Percentiles rank a stretch among this genome's conserved stretches.
These are phyloP conservation scores for Cyanophora paradoxa DNA, from an alignment of 78 protist genomes.

Conservation along the genomic window DNA sequence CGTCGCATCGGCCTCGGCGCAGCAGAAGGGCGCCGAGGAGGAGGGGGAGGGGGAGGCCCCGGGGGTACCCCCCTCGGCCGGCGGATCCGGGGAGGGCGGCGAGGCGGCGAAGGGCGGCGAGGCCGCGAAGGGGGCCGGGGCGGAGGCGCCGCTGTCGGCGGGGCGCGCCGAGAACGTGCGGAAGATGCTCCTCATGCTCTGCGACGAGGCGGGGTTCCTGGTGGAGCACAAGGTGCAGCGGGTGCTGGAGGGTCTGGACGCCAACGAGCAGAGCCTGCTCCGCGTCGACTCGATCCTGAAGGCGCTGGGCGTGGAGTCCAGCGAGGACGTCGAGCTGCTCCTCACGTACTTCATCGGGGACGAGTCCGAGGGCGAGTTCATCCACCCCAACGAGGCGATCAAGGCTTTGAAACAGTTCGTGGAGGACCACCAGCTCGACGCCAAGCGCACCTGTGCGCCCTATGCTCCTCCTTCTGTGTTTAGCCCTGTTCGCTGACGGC, in stretches of 20 bases:
- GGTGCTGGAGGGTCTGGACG: neutral
- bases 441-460: neutral
- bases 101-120: neutral
- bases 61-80: neutral
- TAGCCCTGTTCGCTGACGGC: neutral
- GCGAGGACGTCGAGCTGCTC: slow-evolving; percentile 30
- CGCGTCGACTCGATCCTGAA: slow-evolving; percentile 35
- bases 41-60: neutral
- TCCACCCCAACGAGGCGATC: slow-evolving; percentile 28
- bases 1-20: too few species aligned
- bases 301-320: slow-evolving; percentile 40
- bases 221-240: slow-evolving; percentile 28
- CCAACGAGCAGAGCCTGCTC: slow-evolving; percentile 20
- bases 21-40: too few species aligned
- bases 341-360: slow-evolving; percentile 28
- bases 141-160: neutral
- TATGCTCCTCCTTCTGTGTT: neutral
- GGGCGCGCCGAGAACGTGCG: neutral
- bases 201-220: slow-evolving; percentile 37
- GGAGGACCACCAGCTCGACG: slow-evolving; percentile 13
- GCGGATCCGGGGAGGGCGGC: neutral
- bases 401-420: slow-evolving; percentile 25
- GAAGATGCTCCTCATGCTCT: slow-evolving; percentile 29
- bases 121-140: neutral
- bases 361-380: slow-evolving; percentile 7